phyloP scores from a whole-genome alignment of 139 green algal genomes.

The Trebouxia sp. region DNA sequence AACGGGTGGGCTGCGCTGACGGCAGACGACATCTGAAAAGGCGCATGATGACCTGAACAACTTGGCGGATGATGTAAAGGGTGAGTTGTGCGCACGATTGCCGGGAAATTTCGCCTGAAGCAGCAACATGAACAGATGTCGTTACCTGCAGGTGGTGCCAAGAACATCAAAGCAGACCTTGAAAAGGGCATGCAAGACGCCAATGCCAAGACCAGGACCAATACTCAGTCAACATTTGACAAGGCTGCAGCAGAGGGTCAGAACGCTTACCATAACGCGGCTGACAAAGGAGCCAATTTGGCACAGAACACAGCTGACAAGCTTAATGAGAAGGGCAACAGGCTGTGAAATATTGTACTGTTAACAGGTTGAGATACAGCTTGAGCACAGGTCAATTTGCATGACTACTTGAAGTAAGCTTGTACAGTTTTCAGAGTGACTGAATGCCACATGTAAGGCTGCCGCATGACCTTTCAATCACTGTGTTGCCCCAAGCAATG shows the following conservation, averaged over 20 bases:
- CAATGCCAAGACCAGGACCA: neutral
- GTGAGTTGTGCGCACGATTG: no score
- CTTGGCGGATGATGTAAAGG: slow-evolving; percentile 1
- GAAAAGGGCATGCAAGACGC: slow-evolving; percentile 8
- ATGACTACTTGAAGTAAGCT: no score
- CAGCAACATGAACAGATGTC: neutral
- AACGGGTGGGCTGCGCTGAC: neutral
- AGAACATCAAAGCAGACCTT: slow-evolving; percentile 15
- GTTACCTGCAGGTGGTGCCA: neutral
- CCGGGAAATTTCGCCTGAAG: no score
- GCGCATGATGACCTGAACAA: neutral
- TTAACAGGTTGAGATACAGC: neutral
- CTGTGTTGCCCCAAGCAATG: no score
- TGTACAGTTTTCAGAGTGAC: no score
- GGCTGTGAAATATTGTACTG: no score
- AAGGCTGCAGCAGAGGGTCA: slow-evolving; percentile 16
- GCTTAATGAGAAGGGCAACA: no score
- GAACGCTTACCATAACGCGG: neutral
- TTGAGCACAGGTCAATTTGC: no score
- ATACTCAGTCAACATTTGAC: neutral
- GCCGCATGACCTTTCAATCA: no score
- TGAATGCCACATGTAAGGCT: no score
- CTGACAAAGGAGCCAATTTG: neutral
- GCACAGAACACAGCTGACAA: slow-evolving; percentile 23
- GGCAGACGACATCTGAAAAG: neutral